Evolutionary conservation across 2,329 filamentous ascomycete genomes (phyloP), one percentile per base, ranked within the genome.

Genomic region (Penicillium capsulatum): DNA sequence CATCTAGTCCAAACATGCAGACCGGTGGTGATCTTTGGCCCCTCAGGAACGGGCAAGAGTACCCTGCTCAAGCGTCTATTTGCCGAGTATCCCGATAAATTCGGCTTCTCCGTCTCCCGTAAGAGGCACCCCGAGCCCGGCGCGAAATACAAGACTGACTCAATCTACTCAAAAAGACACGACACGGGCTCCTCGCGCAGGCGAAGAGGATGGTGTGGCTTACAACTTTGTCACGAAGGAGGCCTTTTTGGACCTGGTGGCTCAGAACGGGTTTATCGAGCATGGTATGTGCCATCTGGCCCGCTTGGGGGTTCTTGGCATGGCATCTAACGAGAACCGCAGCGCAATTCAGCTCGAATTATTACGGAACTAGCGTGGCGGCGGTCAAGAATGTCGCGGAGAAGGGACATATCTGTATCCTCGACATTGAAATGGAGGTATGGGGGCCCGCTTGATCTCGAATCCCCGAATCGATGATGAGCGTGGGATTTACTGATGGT

Each of bases 351-450:
- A 82, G 88, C 28, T 82, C 80, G 38, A 95, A 96, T 69, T 72
- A 80, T 59, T 96, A 96, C 68, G 90, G 90, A 40, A 95, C 89
- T 4, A 86, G 80, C 61, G 81, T 87, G 59, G 74, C 76, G 65
- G 87, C 87, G 17, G 87, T 95, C 48, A 77, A 83, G 64, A 80
- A 86, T 57, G 81, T 90, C 63, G 77, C 77, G 2, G 76, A 79
- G 45, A 79, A 82, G 68, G 83, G 81, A 34, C 76, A 75, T 57
- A 79, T 89, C 29, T 91, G 90, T 46, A 81, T 96, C 33, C 71
- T 96, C 53, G 91, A 97, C 64, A 97, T 96, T 61, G 91, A 96
- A 75, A 95, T 96, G 87, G 89, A 95, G 79, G 82, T 84, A 62
- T 22, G 69, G 55, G 32, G 3, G 19, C 33, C 3, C 28, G 6